A percentile compares a stretch with the other conserved stretches of the same genome.
These are phyloP conservation scores for Trametes cubensis DNA, from an alignment of 768 basidiomycete genomes.

Conservation along the genomic window DNA sequence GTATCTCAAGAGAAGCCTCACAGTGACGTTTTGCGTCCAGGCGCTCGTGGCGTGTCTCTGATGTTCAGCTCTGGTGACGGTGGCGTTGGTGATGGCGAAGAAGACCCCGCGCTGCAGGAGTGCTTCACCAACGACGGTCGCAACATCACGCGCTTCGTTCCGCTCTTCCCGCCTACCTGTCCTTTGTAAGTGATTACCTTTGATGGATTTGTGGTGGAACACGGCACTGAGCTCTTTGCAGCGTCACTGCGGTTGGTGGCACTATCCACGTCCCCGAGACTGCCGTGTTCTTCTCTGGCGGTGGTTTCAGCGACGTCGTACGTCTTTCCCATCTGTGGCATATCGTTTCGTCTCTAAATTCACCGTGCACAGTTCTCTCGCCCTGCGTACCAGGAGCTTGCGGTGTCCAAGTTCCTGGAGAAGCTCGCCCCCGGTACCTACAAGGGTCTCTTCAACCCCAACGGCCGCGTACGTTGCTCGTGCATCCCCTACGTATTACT, in stretches of 20 bases:
- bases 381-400: conserved; percentile 55
- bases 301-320: conserved; percentile 74
- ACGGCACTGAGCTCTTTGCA: conserved; percentile 28
- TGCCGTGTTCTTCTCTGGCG: conserved; percentile 64
- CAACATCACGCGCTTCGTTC: conserved; percentile 54
- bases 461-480: conserved; percentile 21
- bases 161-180: conserved; percentile 60
- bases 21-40: conserved; percentile 34
- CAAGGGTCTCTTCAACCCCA: conserved; percentile 60
- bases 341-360: not conserved
- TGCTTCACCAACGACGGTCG: conserved; percentile 64
- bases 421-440: conserved; percentile 52
- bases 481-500: not conserved
- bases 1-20: not conserved
- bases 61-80: conserved; percentile 67
- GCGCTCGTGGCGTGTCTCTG: conserved; percentile 66
- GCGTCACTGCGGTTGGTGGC: conserved; percentile 74
- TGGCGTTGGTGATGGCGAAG: conserved; percentile 68
- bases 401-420: conserved; percentile 48
- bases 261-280: conserved; percentile 62
- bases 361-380: conserved; percentile 47
- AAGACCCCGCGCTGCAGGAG: conserved; percentile 51
- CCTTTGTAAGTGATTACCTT: conserved; percentile 38
- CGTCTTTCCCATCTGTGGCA: conserved; percentile 26
- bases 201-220: not conserved